Base-by-base conservation (phyloP, 768 basidiomycete genomes). In the Lactarius psammicola region DNA sequence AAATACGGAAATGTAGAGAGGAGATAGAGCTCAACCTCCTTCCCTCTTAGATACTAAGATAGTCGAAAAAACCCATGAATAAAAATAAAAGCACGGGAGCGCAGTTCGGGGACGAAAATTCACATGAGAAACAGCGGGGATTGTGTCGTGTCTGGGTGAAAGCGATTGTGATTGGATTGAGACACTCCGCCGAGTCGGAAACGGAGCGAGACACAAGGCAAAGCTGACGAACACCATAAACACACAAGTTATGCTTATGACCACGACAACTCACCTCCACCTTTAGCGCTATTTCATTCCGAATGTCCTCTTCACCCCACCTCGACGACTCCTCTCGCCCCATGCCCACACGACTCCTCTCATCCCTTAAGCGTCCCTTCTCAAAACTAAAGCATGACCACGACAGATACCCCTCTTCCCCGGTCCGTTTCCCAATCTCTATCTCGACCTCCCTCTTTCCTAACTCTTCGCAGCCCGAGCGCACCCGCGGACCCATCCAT, bases 401-500 rank as follows among this genome's bases (percentile, higher is more conserved):
- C 7, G 66, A 67, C 40, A 38, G 49, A 18, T 20, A 31, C 65
- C 28, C 66, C 7, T 38, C 51, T 17, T 3, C n/a, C n/a, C n/a
- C 26, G 4, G 61, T 67, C 8, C 13, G 60, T 66, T 10, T 4
- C 30, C 18, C 18, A 34, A 15, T n/a, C 63, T 33, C 58, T 42
- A 30, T 36, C n/a, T 13, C 5, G 11, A 0, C n/a, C 26, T 13
- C 49, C 20, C 17, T 15, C 4, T 31, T 17, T 23, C 31, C 26
- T 56, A 51, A 51, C 42, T 62, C 28, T 15, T 13, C 30, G 5
- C 26, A 66, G 65, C 23, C 55, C 23, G 60, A 80, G 64, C 78
- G 75, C 68, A 74, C 76, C 59, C 81, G 77, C 65, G 71, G 77
- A 66, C 73, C 73, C 56, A 78, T 81, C 67, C 74, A 81, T 33